Base-by-base conservation (phyloP, 306 rosid genomes). In the Cucurbita moschata region DNA sequence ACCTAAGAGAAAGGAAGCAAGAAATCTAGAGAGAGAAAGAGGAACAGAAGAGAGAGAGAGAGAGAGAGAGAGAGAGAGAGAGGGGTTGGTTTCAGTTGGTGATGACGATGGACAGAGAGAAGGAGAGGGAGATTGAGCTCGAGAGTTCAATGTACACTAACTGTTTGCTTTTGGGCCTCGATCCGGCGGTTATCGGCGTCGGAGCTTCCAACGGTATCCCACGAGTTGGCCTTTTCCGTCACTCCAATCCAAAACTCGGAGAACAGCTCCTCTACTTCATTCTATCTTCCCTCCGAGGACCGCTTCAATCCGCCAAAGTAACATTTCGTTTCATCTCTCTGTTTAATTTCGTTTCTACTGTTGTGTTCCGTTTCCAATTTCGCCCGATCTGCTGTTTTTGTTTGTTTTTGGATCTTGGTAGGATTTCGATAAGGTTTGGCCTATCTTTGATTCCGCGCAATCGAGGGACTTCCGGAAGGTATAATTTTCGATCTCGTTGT, bases 381-480 rank as follows among this genome's bases (percentile, higher is more conserved):
- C 37, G 10, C 38, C 75, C 73, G 82, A 81, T 87, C 81, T 66
- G 79, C 47, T 73, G 4, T 1, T 23, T 46, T 23, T 65, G 37
- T 38, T 52, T 16, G 56, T 30, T 30, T 30, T 30, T 30, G 61
- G 82, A 84, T 86, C 87, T 82, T 77, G 15, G 13, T 80, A 95
- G 99, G 99, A 95, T 89, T 95, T 95, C 67, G 99, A 95, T 52
- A 95, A 91, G 92, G 97, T 94, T 42, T 94, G 98, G 98, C 97
- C 98, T 35, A 94, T 94, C 77, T 94, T 90, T 52, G 98, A 95
- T 87, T 89, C 99, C 5, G 95, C 92, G 14, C 99, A 95, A 83
- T 88, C 96, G 10, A 89, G 99, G 54, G 99, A 91, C 83, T 95
- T 95, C 79, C 92, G 99, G 1, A 91, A 91, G 99, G 99, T 91